Evolutionary conservation across 2,329 filamentous ascomycete species (phyloP).

Genomic region (Pyricularia pennisetigena): DNA sequence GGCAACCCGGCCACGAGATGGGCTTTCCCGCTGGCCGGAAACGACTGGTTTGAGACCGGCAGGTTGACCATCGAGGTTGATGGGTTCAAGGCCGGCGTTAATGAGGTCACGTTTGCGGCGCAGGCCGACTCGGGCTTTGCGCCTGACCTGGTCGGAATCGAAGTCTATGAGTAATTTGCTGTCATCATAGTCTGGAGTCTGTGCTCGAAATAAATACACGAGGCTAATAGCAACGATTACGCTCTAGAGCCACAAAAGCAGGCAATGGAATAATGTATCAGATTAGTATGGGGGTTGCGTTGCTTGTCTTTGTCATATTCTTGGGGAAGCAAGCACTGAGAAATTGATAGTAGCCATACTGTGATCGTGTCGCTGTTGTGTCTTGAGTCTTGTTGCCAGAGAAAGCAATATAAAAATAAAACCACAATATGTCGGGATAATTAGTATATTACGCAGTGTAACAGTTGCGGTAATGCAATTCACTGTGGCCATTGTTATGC

Average conservation of each 20-base stretch:
- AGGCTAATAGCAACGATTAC: neutral
- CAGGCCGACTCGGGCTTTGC: constrained; percentile 19
- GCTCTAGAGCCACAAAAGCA: neutral
- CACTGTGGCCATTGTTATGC: too few relatives aligned
- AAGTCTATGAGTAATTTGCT: constrained; percentile 17
- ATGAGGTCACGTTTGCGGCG: constrained; percentile 24
- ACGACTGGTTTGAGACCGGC: constrained; percentile 39
- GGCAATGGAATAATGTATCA: neutral
- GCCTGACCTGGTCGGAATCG: constrained; percentile 33
- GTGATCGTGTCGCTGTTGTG: neutral
- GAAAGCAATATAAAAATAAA: too few relatives aligned
- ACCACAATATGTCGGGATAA: too few relatives aligned
- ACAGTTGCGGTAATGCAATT: too few relatives aligned
- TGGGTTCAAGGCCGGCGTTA: constrained; percentile 31
- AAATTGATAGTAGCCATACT: neutral
- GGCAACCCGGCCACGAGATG: constrained; percentile 28
- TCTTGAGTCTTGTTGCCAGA: neutral
- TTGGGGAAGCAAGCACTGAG: neutral
- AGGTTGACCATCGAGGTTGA: constrained; percentile 32
- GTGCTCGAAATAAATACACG: neutral
- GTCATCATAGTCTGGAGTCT: neutral
- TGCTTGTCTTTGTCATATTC: neutral
- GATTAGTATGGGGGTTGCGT: neutral
- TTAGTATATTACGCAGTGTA: too few relatives aligned
- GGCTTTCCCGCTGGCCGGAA: constrained; percentile 38